phyloP scores from a whole-genome alignment of 345 rosid species.

The Salix arbutifolia region DNA sequence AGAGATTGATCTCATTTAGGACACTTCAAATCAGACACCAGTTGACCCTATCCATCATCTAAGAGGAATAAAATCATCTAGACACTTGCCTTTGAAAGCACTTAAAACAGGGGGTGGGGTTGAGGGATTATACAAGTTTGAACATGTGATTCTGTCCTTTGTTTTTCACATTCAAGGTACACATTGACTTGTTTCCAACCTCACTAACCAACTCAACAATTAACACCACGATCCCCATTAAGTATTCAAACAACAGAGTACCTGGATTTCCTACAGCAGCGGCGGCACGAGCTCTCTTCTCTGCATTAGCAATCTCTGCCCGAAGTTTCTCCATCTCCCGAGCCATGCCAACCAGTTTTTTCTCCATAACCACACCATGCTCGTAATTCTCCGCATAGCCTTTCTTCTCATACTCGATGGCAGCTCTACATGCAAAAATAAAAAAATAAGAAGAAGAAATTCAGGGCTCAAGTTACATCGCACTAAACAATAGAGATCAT shows the following conservation, averaged over 20 bases:
- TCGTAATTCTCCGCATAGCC: slow-evolving; percentile 94
- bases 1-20: not conserved
- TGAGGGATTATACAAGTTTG: not conserved
- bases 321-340: slow-evolving; percentile 92
- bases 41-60: not conserved
- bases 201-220: not conserved
- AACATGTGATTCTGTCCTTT: not conserved
- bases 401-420: slow-evolving; percentile 93
- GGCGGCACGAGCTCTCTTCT: slow-evolving; percentile 58
- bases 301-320: slow-evolving; percentile 86
- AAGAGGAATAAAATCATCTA: not conserved
- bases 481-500: not conserved
- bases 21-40: not conserved
- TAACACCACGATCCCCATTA: no score
- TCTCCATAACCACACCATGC: slow-evolving; percentile 89
- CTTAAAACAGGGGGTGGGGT: not conserved
- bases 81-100: not conserved
- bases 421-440: slow-evolving; percentile 47
- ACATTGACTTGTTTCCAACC: not conserved
- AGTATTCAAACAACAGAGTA: not conserved
- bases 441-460: not conserved
- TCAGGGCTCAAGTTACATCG: not conserved
- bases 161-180: not conserved
- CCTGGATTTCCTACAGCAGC: slow-evolving; percentile 39
- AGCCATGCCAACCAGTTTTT: slow-evolving; percentile 86